Conservation (phyloP, 192 early-diverging fungal species). For the Coemansia guatemalensis region DNA sequence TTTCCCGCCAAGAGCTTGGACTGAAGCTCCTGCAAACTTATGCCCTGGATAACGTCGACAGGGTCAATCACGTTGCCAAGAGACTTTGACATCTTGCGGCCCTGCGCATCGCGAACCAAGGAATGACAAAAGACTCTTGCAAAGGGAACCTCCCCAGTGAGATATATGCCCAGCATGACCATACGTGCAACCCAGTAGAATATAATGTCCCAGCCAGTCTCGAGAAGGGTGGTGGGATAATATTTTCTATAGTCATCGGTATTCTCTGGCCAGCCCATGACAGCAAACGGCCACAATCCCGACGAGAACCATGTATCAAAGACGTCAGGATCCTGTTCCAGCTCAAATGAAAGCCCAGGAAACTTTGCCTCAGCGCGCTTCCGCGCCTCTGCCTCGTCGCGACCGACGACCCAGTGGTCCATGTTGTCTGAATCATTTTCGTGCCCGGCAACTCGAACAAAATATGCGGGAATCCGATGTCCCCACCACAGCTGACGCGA, state of each 20-base stretch:
- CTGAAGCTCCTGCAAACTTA: slow-evolving; percentile 75
- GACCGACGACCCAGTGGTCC: slow-evolving; percentile 86
- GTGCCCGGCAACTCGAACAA: slow-evolving; percentile 76
- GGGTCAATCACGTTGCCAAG: slow-evolving; percentile 99
- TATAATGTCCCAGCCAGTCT: slow-evolving; percentile 98
- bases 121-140: slow-evolving; percentile 95
- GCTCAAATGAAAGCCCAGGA: slow-evolving; percentile 71
- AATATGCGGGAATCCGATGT: slow-evolving; percentile 94
- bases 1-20: slow-evolving; percentile 79
- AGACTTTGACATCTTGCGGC: slow-evolving; percentile 97
- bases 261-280: slow-evolving; percentile 94
- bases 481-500: slow-evolving; percentile 99
- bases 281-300: slow-evolving; percentile 97
- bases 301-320: slow-evolving; percentile 99
- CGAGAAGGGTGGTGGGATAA: slow-evolving; percentile 89
- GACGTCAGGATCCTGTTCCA: slow-evolving; percentile 97
- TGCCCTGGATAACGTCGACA: slow-evolving; percentile 94
- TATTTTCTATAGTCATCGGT: slow-evolving; percentile 81
- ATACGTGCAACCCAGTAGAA: slow-evolving; percentile 99
- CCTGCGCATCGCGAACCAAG: slow-evolving; percentile 97
- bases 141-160: slow-evolving; percentile 96
- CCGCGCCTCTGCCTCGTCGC: slow-evolving; percentile 71
- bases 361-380: slow-evolving; percentile 76
- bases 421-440: slow-evolving; percentile 56
- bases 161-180: slow-evolving; percentile 97